These are phyloP conservation scores for Knufia fluminis DNA, from an alignment of 2,329 filamentous ascomycete species.

Conservation along the genomic window DNA sequence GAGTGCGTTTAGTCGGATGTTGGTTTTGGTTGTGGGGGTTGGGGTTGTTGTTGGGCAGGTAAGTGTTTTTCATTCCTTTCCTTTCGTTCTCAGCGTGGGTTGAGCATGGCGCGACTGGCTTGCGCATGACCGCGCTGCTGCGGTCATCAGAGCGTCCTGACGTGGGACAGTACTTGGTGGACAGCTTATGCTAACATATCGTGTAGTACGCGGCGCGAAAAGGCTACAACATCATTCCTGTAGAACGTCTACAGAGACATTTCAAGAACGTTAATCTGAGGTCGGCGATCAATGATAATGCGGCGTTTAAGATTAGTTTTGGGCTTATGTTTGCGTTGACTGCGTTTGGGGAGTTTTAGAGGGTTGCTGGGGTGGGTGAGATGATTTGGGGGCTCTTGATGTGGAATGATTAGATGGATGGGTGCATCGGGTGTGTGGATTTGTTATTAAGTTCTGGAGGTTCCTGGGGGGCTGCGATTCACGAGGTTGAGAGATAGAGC, in stretches of 20 bases:
- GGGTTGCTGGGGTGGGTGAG: too few species aligned
- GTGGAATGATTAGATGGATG: too few species aligned
- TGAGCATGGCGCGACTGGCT: background rate
- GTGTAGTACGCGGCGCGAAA: conserved; percentile 37
- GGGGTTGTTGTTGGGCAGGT: conserved; percentile 38
- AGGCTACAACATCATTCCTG: conserved; percentile 38
- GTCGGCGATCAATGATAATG: conserved; percentile 30
- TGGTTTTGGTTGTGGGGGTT: conserved; percentile 37
- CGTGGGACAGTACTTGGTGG: too few species aligned
- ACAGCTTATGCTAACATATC: background rate
- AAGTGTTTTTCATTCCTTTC: conserved; percentile 12
- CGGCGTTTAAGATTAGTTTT: conserved; percentile 40
- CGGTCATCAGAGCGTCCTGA: too few species aligned
- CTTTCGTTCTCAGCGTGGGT: too few species aligned
- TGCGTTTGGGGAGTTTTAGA: conserved; percentile 32
- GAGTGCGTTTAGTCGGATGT: conserved; percentile 35
- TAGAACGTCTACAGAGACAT: conserved; percentile 33
- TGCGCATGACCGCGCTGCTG: too few species aligned
- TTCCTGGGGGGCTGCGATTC: too few species aligned
- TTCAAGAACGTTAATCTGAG: conserved; percentile 34
- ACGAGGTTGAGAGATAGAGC: too few species aligned
- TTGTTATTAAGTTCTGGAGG: too few species aligned
- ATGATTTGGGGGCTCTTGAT: too few species aligned
- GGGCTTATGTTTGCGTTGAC: conserved; percentile 37
- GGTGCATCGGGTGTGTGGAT: too few species aligned